A percentile compares a stretch with the other conserved stretches of the same genome.
Conservation (phyloP, 768 basidiomycete species). For the Pholiota molesta region DNA sequence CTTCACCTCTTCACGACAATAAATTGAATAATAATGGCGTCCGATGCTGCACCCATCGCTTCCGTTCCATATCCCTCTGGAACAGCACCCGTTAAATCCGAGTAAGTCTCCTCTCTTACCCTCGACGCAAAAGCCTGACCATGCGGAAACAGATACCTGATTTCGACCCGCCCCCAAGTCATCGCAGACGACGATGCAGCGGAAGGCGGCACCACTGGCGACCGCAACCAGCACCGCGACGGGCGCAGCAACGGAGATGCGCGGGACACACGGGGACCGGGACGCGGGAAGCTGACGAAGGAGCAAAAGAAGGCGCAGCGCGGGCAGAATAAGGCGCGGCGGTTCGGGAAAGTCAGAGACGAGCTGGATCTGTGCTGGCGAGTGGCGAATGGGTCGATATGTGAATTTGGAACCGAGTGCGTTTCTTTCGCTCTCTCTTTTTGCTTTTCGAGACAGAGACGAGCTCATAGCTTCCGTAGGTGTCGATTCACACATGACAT, state of each 20-base stretch:
- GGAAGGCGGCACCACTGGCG: constrained; percentile 55
- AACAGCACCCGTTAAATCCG: constrained; percentile 41
- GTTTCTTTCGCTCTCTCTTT: constrained; percentile 17
- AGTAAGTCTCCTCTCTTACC: constrained; percentile 27
- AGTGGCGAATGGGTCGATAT: constrained; percentile 68
- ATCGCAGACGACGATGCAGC: constrained; percentile 52
- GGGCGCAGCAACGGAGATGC: constrained; percentile 25
- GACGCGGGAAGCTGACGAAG: constrained; percentile 44
- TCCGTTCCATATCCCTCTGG: constrained; percentile 28
- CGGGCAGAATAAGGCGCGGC: constrained; percentile 84
- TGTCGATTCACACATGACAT: constrained; percentile 86
- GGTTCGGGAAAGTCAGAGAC: constrained; percentile 78
- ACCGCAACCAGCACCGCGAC: constrained; percentile 26
- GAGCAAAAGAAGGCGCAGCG: constrained; percentile 73
- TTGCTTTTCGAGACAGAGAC: constrained; percentile 1
- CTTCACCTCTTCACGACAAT: too few species aligned
- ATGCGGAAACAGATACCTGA: constrained; percentile 31
- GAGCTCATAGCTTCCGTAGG: constrained; percentile 33
- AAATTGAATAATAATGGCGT: background rate
- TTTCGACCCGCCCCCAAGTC: constrained; percentile 27
- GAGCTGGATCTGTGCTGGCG: constrained; percentile 84
- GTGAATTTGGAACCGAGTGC: constrained; percentile 71
- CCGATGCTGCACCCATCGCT: background rate
- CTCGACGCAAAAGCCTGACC: background rate
- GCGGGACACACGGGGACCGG: constrained; percentile 15